A percentile compares a stretch with the other conserved stretches of the same genome.
Evolutionary conservation across 805 yeast genomes (phyloP).

Genomic region (Lachancea meyersii): DNA sequence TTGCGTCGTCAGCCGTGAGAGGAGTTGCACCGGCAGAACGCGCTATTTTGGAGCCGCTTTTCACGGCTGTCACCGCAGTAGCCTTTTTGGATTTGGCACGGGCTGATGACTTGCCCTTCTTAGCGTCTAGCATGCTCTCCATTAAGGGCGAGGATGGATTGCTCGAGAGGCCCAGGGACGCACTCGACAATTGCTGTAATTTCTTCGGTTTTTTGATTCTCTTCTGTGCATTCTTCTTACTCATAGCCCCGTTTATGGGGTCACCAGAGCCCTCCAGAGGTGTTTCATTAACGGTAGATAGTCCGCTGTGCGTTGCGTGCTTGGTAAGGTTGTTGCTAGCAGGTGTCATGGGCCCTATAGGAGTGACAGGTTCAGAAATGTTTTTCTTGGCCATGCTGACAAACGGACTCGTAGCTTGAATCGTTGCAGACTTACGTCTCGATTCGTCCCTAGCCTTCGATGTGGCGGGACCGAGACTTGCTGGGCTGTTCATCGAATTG

Average conservation of each 20-base stretch:
- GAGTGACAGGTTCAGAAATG: slow-evolving; percentile 11
- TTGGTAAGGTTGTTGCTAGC: slow-evolving; percentile 10
- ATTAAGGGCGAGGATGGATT: slow-evolving; percentile 4
- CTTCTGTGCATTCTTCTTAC: slow-evolving; percentile 10
- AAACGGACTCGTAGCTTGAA: slow-evolving; percentile 3
- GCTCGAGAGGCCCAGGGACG: neutral
- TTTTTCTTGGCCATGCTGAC: slow-evolving; percentile 10
- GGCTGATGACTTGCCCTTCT: slow-evolving; percentile 3
- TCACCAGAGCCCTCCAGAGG: slow-evolving; percentile 10
- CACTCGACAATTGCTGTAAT: slow-evolving; percentile 1
- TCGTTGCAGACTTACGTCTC: slow-evolving; percentile 9
- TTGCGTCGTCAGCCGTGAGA: slow-evolving; percentile 8
- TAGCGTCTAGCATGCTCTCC: slow-evolving; percentile 3
- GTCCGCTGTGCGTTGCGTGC: slow-evolving; percentile 12
- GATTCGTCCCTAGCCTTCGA: neutral
- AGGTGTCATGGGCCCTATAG: slow-evolving; percentile 11
- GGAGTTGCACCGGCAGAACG: slow-evolving; percentile 13
- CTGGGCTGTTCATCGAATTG: slow-evolving; percentile 3
- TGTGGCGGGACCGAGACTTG: slow-evolving; percentile 4
- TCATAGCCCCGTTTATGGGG: slow-evolving; percentile 7
- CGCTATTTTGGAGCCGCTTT: slow-evolving; percentile 13
- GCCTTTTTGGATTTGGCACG: slow-evolving; percentile 4
- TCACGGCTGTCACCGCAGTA: slow-evolving; percentile 13
- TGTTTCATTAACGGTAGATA: slow-evolving; percentile 17
- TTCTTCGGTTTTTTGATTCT: slow-evolving; percentile 6